Conservation (phyloP, 192 early-diverging fungal species). For the Linnemannia schmuckeri region DNA sequence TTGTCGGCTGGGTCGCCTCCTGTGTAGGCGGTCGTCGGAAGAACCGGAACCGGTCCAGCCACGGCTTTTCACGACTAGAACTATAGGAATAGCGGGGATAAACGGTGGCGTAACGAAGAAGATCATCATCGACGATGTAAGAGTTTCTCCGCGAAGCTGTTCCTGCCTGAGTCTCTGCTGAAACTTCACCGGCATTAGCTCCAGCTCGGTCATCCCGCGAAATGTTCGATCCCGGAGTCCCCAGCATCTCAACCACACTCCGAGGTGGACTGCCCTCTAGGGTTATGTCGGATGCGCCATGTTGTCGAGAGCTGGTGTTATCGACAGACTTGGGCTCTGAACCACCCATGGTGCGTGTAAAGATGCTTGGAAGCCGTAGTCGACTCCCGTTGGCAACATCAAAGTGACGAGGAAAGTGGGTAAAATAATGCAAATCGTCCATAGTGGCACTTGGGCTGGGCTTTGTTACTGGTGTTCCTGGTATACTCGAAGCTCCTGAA, state of each 20-base stretch:
- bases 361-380: constrained; percentile 2
- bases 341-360: background rate
- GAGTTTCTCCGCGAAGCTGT: background rate
- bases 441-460: background rate
- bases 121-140: background rate
- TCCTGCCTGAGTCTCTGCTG: background rate
- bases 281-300: background rate
- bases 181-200: background rate
- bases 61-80: background rate
- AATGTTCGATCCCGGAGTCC: background rate
- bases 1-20: background rate
- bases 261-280: background rate
- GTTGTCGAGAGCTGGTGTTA: background rate
- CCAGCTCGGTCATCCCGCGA: background rate
- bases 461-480: background rate
- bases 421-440: constrained; percentile 8
- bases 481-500: background rate
- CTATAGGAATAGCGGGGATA: background rate
- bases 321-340: background rate
- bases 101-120: background rate
- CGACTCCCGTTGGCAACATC: background rate
- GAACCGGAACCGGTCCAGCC: background rate
- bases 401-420: constrained; percentile 11
- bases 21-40: background rate
- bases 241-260: background rate